These are phyloP conservation scores for Globisporangium viniferum DNA, from an alignment of 352 stramenopile species.

Conservation along the genomic window DNA sequence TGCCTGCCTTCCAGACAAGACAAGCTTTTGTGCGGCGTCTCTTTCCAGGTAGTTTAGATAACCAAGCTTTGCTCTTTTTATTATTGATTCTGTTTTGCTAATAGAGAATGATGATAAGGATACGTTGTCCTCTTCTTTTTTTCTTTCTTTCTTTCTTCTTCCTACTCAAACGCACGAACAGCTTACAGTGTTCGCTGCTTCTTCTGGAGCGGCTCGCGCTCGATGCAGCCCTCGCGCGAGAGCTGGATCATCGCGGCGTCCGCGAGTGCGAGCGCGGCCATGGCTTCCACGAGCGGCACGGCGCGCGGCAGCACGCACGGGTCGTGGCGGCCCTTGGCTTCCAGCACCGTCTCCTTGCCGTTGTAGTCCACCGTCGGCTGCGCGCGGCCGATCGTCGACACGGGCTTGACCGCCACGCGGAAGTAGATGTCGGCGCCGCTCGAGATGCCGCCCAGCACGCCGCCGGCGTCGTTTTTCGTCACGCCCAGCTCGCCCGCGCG, in stretches of 20 bases:
- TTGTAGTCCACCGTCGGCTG: conserved; percentile 95
- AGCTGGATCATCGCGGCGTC: conserved; percentile 97
- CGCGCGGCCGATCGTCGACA: conserved; percentile 96
- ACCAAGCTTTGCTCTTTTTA: conserved; percentile 7
- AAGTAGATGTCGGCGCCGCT: conserved; percentile 98
- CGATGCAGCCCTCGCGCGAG: conserved; percentile 76
- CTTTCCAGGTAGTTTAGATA: conserved; percentile 4
- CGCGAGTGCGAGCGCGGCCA: conserved; percentile 95
- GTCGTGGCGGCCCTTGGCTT: conserved; percentile 97
- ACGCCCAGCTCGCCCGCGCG: conserved; percentile 61
- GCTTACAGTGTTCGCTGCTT: conserved; percentile 51
- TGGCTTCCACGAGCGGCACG: conserved; percentile 97
- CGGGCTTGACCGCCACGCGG: conserved; percentile 98
- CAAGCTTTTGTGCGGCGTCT: neutral
- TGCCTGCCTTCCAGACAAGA: neutral
- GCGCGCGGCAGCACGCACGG: conserved; percentile 97
- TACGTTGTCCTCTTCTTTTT: neutral
- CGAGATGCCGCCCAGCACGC: conserved; percentile 98
- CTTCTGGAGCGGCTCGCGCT: conserved; percentile 48
- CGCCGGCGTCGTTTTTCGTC: conserved; percentile 89
- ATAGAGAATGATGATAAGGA: conserved; percentile 2
- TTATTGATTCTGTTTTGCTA: conserved; percentile 7
- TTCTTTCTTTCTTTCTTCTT: neutral
- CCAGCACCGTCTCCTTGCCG: conserved; percentile 93
- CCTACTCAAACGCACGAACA: neutral